Conservation (phyloP, 2,329 filamentous ascomycete genomes). For the Amylocarpus encephaloides region DNA sequence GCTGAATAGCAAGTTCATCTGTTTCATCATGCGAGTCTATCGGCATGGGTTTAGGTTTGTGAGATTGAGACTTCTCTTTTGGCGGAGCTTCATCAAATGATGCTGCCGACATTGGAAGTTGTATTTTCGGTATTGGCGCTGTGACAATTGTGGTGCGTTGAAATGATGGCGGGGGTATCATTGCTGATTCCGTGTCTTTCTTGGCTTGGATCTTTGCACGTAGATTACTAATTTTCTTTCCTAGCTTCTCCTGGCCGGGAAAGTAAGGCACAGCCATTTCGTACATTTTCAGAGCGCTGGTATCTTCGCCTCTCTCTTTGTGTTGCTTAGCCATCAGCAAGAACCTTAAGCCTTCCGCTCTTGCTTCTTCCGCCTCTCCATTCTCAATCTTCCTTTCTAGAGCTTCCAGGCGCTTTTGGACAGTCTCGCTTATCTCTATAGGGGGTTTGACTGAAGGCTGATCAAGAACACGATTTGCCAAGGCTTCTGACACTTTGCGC, state of each 20-base stretch:
- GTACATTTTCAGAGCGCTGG: slow-evolving; percentile 76
- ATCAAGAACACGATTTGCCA: slow-evolving; percentile 65
- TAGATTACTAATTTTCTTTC: slow-evolving; percentile 62
- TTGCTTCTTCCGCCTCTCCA: slow-evolving; percentile 58
- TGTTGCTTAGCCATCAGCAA: slow-evolving; percentile 89
- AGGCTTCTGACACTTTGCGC: slow-evolving; percentile 81
- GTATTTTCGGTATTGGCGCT: slow-evolving; percentile 16
- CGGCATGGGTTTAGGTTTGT: slow-evolving; percentile 18
- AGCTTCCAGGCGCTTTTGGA: slow-evolving; percentile 74
- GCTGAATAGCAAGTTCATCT: no score
- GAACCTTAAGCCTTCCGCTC: slow-evolving; percentile 76
- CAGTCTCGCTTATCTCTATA: slow-evolving; percentile 61
- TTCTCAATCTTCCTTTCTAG: slow-evolving; percentile 79
- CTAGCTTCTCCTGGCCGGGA: slow-evolving; percentile 72
- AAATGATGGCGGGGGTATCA: neutral
- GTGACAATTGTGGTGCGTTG: slow-evolving; percentile 20
- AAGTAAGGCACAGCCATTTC: slow-evolving; percentile 80
- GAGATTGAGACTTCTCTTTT: slow-evolving; percentile 11
- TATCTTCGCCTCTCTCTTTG: slow-evolving; percentile 74
- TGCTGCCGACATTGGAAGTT: slow-evolving; percentile 18
- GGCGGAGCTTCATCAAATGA: slow-evolving; percentile 19
- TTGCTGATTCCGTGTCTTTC: slow-evolving; percentile 25
- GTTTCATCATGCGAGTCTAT: no score
- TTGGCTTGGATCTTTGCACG: slow-evolving; percentile 43
- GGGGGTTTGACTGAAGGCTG: slow-evolving; percentile 42